Percentiles rank a stretch among this genome's conserved stretches.
phyloP scores from a whole-genome alignment of 257 asterid species.

The Nicotiana tabacum region DNA sequence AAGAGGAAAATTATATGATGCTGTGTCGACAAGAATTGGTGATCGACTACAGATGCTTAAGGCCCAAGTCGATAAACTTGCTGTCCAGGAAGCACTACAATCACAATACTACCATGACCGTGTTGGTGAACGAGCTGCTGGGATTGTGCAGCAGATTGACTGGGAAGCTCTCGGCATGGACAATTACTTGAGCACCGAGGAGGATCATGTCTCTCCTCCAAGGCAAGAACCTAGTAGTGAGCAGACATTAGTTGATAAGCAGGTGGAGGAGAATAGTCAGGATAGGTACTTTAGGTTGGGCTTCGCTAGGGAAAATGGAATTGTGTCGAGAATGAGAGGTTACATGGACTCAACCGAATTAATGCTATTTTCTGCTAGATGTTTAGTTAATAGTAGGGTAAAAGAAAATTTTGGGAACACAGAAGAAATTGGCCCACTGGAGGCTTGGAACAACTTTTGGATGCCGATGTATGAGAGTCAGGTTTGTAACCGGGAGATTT shows the following conservation, averaged over 20 bases:
- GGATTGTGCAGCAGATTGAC: slow-evolving; percentile 48
- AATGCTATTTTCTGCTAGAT: slow-evolving; percentile 68
- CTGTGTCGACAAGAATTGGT: slow-evolving; percentile 63
- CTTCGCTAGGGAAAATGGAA: slow-evolving; percentile 35
- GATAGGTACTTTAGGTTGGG: slow-evolving; percentile 27
- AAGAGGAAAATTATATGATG: slow-evolving; percentile 66
- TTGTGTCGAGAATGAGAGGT: slow-evolving; percentile 48
- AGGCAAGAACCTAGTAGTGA: slow-evolving; percentile 13
- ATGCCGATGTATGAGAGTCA: slow-evolving; percentile 29
- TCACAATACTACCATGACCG: slow-evolving; percentile 23
- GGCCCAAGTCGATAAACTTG: slow-evolving; percentile 59
- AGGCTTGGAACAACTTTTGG: slow-evolving; percentile 48
- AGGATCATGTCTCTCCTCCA: slow-evolving; percentile 14
- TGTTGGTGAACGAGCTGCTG: slow-evolving; percentile 39
- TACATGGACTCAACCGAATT: slow-evolving; percentile 49
- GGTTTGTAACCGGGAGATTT: not conserved
- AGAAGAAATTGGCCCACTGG: slow-evolving; percentile 41
- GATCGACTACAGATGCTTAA: slow-evolving; percentile 53
- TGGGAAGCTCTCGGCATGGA: slow-evolving; percentile 70
- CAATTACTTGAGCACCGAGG: slow-evolving; percentile 25
- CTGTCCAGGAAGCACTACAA: slow-evolving; percentile 36
- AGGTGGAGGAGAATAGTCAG: slow-evolving; percentile 20
- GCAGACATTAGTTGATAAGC: slow-evolving; percentile 20
- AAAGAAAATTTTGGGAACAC: slow-evolving; percentile 20
- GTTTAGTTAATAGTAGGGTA: slow-evolving; percentile 30